Conservation (phyloP, 108 stramenopile species). For the Ochromonas danica region DNA sequence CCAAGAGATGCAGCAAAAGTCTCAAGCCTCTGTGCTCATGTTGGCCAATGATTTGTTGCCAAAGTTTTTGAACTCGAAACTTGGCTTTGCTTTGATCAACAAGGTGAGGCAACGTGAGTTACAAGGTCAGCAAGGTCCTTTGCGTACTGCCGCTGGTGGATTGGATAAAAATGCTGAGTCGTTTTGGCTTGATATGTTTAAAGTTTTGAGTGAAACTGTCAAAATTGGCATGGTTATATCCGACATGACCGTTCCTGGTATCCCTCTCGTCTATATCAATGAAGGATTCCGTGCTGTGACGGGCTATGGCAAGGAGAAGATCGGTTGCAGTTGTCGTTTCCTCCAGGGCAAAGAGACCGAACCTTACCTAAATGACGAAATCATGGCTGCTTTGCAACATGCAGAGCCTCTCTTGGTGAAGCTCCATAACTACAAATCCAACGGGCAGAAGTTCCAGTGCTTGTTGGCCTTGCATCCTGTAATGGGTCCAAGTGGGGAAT, state of each 20-base stretch:
- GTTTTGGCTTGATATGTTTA: slow-evolving; percentile 49
- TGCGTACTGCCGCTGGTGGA: slow-evolving; percentile 38
- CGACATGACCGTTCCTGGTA: slow-evolving; percentile 53
- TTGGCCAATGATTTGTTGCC: background rate
- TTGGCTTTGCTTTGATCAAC: background rate
- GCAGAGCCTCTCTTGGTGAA: slow-evolving; percentile 48
- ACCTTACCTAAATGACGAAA: slow-evolving; percentile 13
- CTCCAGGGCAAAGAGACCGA: background rate
- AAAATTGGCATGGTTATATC: slow-evolving; percentile 39
- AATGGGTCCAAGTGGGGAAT: slow-evolving; percentile 37
- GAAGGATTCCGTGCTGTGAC: slow-evolving; percentile 40
- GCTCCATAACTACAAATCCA: slow-evolving; percentile 40
- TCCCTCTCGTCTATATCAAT: slow-evolving; percentile 53
- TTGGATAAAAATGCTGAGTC: slow-evolving; percentile 27
- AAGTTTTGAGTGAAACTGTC: slow-evolving; percentile 40
- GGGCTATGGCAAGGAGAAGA: slow-evolving; percentile 46
- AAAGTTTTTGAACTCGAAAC: slow-evolving; percentile 10
- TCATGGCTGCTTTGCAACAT: slow-evolving; percentile 45
- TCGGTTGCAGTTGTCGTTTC: background rate
- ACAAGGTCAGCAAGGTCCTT: slow-evolving; percentile 38
- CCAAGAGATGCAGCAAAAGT: background rate
- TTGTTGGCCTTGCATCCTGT: slow-evolving; percentile 49
- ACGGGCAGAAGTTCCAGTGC: slow-evolving; percentile 44
- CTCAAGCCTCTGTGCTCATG: background rate
- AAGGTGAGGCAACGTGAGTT: slow-evolving; percentile 38